phyloP scores from a whole-genome alignment of 495 filamentous ascomycete species.

The Podospora sp. region DNA sequence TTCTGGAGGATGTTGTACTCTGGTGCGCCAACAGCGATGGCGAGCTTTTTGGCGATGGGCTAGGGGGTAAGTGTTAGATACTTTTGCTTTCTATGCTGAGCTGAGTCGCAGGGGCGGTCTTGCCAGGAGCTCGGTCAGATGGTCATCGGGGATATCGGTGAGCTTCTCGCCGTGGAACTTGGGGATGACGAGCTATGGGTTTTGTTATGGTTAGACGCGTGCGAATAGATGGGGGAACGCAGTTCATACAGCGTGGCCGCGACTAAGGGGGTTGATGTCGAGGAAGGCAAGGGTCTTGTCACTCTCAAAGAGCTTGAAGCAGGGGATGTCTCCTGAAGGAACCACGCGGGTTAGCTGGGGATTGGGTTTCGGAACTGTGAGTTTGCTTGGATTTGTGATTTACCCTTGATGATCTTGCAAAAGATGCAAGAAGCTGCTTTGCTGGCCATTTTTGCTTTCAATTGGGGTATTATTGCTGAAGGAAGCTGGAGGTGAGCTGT shows the following conservation, averaged over 20 bases:
- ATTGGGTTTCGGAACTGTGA: background rate
- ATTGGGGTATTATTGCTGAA: background rate
- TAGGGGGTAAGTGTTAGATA: constrained; percentile 30
- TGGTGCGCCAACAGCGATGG: constrained; percentile 67
- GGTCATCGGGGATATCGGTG: constrained; percentile 89
- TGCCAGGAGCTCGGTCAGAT: constrained; percentile 81
- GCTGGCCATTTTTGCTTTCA: constrained; percentile 30
- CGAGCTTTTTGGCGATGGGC: constrained; percentile 89
- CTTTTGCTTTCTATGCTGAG: background rate
- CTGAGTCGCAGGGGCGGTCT: background rate
- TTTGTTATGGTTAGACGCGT: background rate
- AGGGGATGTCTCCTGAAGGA: constrained; percentile 81
- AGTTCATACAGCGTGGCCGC: constrained; percentile 71
- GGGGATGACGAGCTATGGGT: constrained; percentile 78
- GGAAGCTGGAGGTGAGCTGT: constrained; percentile 2
- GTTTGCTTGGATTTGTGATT: constrained; percentile 22
- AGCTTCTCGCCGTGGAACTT: constrained; percentile 94
- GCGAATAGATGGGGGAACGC: background rate
- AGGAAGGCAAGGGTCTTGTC: constrained; percentile 95
- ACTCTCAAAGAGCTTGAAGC: constrained; percentile 91
- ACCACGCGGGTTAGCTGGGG: constrained; percentile 21
- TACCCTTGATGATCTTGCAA: constrained; percentile 97
- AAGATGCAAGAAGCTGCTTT: constrained; percentile 77
- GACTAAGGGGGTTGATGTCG: constrained; percentile 86
- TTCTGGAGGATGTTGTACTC: constrained; percentile 97